A percentile compares a stretch with the other conserved stretches of the same genome.
Conservation (phyloP, 352 stramenopile species). For the Pythium sp. region DNA sequence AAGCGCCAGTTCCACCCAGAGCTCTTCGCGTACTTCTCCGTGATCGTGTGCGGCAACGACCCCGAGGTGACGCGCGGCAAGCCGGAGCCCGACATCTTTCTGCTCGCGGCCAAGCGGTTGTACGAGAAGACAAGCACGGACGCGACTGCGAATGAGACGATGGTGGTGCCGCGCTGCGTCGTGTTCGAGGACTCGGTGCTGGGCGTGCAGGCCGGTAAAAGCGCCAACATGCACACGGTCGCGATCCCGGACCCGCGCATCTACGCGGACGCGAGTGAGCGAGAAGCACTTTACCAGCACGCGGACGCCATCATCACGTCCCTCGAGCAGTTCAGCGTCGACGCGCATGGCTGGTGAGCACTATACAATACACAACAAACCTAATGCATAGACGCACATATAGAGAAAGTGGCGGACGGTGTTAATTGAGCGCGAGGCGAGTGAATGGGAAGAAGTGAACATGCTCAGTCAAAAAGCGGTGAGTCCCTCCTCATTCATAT, state of each 20-base stretch:
- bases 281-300: slow-evolving; percentile 43
- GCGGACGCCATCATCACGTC: slow-evolving; percentile 66
- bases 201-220: slow-evolving; percentile 59
- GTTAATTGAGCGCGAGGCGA: no score
- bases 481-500: no score
- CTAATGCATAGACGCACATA: not conserved
- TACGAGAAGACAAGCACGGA: slow-evolving; percentile 30
- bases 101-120: slow-evolving; percentile 54
- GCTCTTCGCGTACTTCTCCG: slow-evolving; percentile 73
- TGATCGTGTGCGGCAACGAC: slow-evolving; percentile 80
- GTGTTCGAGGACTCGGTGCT: slow-evolving; percentile 80
- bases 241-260: slow-evolving; percentile 70
- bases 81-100: slow-evolving; percentile 80
- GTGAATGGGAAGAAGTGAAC: no score
- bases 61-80: slow-evolving; percentile 64
- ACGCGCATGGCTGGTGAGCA: slow-evolving; percentile 44
- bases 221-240: slow-evolving; percentile 66
- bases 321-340: slow-evolving; percentile 54
- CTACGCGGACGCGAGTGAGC: slow-evolving; percentile 44
- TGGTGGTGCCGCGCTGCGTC: slow-evolving; percentile 40
- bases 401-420: no score
- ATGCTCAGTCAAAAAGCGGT: no score
- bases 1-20: slow-evolving; percentile 67
- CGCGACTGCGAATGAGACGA: slow-evolving; percentile 7
- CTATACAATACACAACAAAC: not conserved